These are phyloP conservation scores for Domatiomyces catenatus DNA, from an alignment of 2,329 filamentous ascomycete genomes.

Conservation along the genomic window DNA sequence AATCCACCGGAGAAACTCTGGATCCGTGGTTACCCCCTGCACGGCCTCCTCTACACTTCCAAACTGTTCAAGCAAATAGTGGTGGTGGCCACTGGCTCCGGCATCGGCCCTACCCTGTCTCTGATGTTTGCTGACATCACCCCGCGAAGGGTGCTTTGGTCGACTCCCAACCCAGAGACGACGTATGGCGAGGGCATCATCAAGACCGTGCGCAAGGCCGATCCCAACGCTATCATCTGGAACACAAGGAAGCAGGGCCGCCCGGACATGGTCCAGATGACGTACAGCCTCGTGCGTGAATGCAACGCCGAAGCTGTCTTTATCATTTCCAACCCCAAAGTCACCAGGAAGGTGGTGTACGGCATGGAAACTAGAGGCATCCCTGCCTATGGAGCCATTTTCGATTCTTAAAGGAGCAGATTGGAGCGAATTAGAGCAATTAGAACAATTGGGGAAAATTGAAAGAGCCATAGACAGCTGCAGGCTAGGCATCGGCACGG, in stretches of 20 bases:
- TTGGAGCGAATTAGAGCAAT: too few relatives aligned
- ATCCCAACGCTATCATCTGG: slow-evolving; percentile 49
- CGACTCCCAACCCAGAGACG: slow-evolving; percentile 42
- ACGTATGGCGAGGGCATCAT: slow-evolving; percentile 49
- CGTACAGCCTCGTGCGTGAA: slow-evolving; percentile 35
- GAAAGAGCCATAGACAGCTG: too few relatives aligned
- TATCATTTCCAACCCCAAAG: slow-evolving; percentile 53
- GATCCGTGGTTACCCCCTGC: slow-evolving; percentile 52
- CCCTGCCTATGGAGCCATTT: slow-evolving; percentile 58
- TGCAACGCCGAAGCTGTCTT: slow-evolving; percentile 51
- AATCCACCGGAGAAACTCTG: slow-evolving; percentile 47
- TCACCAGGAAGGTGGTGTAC: slow-evolving; percentile 55
- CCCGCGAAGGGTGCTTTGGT: slow-evolving; percentile 54
- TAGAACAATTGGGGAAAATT: too few relatives aligned
- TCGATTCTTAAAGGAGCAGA: slow-evolving; percentile 40
- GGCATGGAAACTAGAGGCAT: slow-evolving; percentile 51
- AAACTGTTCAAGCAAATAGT: slow-evolving; percentile 50
- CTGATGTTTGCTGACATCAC: slow-evolving; percentile 31
- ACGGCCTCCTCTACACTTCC: slow-evolving; percentile 40
- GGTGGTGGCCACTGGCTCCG: slow-evolving; percentile 56
- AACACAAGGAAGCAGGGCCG: slow-evolving; percentile 48
- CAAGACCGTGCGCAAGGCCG: slow-evolving; percentile 39
- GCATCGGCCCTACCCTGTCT: slow-evolving; percentile 54
- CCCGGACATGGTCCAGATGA: slow-evolving; percentile 44
- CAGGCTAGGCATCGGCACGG: too few relatives aligned